These are phyloP conservation scores for Fusarium sp. DNA, from an alignment of 2,329 filamentous ascomycete species.

Conservation along the genomic window DNA sequence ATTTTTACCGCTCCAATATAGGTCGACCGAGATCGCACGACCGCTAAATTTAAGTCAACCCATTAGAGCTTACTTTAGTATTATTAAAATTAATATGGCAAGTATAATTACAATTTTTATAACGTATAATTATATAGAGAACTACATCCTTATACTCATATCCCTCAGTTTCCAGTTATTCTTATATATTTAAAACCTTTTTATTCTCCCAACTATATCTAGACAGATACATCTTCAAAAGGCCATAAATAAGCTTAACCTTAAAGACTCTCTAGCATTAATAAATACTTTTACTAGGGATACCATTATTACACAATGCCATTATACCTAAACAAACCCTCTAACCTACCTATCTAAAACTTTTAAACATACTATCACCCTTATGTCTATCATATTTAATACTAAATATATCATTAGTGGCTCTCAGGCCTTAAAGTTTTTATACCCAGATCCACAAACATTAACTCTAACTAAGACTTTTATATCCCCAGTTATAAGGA, in stretches of 20 bases:
- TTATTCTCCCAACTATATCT: not conserved
- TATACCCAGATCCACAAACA: conserved; percentile 3
- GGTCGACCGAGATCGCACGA: no score
- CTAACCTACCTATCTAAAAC: conserved; percentile 8
- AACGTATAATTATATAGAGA: not conserved
- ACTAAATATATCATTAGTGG: conserved; percentile 16
- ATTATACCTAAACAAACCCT: not conserved
- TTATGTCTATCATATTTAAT: conserved; percentile 20
- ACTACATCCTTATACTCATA: not conserved
- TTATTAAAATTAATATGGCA: no score
- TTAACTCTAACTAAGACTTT: conserved; percentile 21
- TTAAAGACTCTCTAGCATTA: not conserved
- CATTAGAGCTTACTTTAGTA: no score
- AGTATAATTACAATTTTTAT: not conserved
- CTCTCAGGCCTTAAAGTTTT: conserved; percentile 19
- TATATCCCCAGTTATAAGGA: conserved; percentile 28
- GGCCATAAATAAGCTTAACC: conserved; percentile 7
- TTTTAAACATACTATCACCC: conserved; percentile 17
- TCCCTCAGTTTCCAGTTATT: not conserved
- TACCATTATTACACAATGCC: conserved; percentile 2
- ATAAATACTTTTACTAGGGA: conserved; percentile 3
- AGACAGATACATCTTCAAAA: not conserved
- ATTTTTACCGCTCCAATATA: no score
- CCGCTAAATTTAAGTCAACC: no score
- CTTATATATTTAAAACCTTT: not conserved